These are phyloP conservation scores for Colletotrichum zoysiae DNA, from an alignment of 2,329 filamentous ascomycete species.

Conservation along the genomic window DNA sequence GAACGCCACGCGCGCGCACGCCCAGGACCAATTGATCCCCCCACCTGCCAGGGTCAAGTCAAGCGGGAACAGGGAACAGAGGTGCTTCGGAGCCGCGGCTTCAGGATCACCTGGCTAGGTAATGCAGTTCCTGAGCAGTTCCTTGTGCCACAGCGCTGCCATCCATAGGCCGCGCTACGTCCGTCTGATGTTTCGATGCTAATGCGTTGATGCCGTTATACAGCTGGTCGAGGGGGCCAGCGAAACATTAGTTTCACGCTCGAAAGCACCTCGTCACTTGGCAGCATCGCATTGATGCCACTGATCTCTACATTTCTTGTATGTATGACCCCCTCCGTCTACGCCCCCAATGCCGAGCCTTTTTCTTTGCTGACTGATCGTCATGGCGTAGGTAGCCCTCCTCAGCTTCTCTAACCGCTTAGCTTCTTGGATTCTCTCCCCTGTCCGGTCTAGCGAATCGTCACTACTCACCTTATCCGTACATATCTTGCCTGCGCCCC, in stretches of 20 bases:
- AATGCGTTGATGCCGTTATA: conserved; percentile 27
- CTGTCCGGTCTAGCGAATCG: conserved; percentile 29
- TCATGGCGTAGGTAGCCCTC: conserved; percentile 41
- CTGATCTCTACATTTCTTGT: conserved; percentile 19
- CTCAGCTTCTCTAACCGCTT: conserved; percentile 34
- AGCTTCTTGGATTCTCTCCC: conserved; percentile 30
- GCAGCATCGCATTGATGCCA: conserved; percentile 41
- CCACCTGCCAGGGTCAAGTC: conserved; percentile 29
- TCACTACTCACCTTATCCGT: conserved; percentile 19
- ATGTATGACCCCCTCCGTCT: conserved; percentile 31
- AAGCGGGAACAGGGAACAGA: conserved; percentile 30
- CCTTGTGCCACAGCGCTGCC: conserved; percentile 20
- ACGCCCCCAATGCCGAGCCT: conserved; percentile 33
- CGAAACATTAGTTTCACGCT: conserved; percentile 38
- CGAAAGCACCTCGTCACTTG: conserved; percentile 31
- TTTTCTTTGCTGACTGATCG: conserved; percentile 41
- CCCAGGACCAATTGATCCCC: conserved; percentile 30
- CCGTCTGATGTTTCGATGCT: conserved; percentile 35
- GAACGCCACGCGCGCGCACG: conserved; percentile 16
- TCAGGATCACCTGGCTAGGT: conserved; percentile 39
- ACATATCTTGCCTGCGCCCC: conserved; percentile 35
- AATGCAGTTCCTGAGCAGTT: conserved; percentile 29
- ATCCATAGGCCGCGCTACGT: conserved; percentile 24
- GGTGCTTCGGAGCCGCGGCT: conserved; percentile 34
- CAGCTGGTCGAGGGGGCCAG: conserved; percentile 30